Evolutionary conservation across 495 filamentous ascomycete genomes (phyloP), one percentile per base, ranked within the genome.

Genomic region (Penicillium bovifimosum): DNA sequence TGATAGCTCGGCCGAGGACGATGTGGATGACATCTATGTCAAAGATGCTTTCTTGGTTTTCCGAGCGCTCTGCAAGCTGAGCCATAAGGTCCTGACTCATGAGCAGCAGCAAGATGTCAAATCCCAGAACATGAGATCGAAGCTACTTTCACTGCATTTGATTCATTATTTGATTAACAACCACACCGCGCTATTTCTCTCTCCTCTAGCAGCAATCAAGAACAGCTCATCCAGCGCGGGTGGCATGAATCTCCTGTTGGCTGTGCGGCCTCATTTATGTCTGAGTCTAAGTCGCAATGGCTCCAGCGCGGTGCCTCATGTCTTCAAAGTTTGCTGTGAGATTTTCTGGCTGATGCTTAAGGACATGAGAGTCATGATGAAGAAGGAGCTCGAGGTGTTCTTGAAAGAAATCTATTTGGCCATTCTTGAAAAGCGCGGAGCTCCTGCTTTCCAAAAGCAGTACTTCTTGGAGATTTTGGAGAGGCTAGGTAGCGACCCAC

Each of bases 301-400:
- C 41, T 88, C 92, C 8, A 96, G 91, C 68, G 88, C 90, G 3
- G 90, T 96, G 26, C 86, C 86, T 50, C 80, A 79, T 55, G 88
- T 99, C 1, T 99, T 96, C 69, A 92, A 97, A 61, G 88, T 96
- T 29, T 89, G 87, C 69, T 95, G 91, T 60, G 95, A 97, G 68
- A 96, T 97, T 5, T 97, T 99, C 67, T 96, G 90, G 91, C 68
- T 96, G 52, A 95, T 96, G 85, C 68, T 96, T 5, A 95, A 91
- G 63, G 80, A 92, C 69, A 90, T 97, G 83, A 81, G 95, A 55
- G 86, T 92, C 0, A 86, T 90, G 66, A 86, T 97, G 67, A 98
- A 97, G 86, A 95, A 96, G 82, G 95, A 99, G 67, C 87, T 97
- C 43, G 95, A 97, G 67, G 90, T 99, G 1, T 96, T 97, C 64